Percentiles rank a stretch among this genome's conserved stretches.
These are phyloP conservation scores for Pulveroboletus sp. DNA, from an alignment of 768 basidiomycete genomes.

Conservation along the genomic window DNA sequence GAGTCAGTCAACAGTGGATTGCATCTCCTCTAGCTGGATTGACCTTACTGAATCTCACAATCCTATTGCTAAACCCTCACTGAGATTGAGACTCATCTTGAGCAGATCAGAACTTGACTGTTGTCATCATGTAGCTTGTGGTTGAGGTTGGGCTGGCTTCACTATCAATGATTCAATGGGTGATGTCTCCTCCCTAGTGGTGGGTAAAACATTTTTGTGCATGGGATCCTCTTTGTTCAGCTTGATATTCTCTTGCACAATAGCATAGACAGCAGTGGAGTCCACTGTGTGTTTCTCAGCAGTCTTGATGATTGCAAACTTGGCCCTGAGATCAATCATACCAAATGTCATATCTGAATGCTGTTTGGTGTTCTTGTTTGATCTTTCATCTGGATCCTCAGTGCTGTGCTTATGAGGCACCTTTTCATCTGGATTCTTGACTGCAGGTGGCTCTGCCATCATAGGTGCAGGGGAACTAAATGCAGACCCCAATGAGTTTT, in stretches of 20 bases:
- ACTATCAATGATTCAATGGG: background rate
- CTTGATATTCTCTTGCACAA: background rate
- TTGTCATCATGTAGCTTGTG: slow-evolving; percentile 5
- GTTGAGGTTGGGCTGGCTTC: slow-evolving; percentile 8
- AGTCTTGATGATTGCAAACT: slow-evolving; percentile 48
- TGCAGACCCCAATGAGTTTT: slow-evolving; percentile 37
- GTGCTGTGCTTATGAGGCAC: background rate
- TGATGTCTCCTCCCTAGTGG: background rate
- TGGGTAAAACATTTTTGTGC: background rate
- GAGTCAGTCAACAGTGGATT: slow-evolving; percentile 66
- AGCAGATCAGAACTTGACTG: slow-evolving; percentile 16
- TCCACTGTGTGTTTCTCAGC: slow-evolving; percentile 42
- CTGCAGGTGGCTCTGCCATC: background rate
- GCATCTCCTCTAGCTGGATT: slow-evolving; percentile 66
- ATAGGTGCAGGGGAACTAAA: slow-evolving; percentile 9
- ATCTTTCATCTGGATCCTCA: slow-evolving; percentile 1
- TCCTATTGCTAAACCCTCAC: slow-evolving; percentile 20
- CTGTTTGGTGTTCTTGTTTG: slow-evolving; percentile 27
- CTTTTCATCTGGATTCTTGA: background rate
- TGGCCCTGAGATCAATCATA: slow-evolving; percentile 38
- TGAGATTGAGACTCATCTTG: slow-evolving; percentile 24
- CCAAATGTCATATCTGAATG: slow-evolving; percentile 40
- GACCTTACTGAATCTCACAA: slow-evolving; percentile 43
- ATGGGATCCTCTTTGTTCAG: background rate
- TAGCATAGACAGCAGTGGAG: background rate